Evolutionary conservation across 2,329 filamentous ascomycete genomes (phyloP).

Genomic region (Colletotrichum australisinense): DNA sequence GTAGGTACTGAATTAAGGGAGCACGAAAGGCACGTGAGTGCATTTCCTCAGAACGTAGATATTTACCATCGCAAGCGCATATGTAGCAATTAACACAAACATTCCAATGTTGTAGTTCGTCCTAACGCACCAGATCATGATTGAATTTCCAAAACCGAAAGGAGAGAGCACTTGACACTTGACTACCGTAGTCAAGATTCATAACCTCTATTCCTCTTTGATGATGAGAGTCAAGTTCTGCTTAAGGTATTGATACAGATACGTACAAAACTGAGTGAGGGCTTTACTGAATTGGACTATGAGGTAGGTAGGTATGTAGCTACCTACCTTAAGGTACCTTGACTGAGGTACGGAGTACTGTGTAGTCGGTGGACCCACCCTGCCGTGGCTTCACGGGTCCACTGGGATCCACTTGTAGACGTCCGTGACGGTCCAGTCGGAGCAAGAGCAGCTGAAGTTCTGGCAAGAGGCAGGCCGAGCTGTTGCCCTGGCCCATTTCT

Average conservation of each 20-base stretch:
- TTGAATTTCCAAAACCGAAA: too few species aligned
- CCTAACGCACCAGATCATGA: too few species aligned
- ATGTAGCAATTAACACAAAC: too few species aligned
- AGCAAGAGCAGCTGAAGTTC: too few species aligned
- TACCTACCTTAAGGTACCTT: too few species aligned
- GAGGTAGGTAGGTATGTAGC: background rate
- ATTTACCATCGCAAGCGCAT: too few species aligned
- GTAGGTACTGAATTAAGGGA: background rate
- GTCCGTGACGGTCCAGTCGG: background rate
- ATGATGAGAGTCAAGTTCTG: background rate
- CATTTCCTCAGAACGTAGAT: background rate
- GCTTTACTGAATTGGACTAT: background rate
- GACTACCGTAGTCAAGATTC: background rate
- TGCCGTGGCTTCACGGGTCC: constrained; percentile 12
- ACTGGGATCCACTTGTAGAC: background rate
- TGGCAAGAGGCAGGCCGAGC: constrained; percentile 8
- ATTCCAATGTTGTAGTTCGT: too few species aligned
- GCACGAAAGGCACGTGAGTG: background rate
- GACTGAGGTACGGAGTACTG: too few species aligned
- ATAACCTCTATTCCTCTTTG: too few species aligned
- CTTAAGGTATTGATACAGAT: background rate
- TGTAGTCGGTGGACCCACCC: constrained; percentile 12
- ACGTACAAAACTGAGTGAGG: background rate
- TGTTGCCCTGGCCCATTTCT: constrained; percentile 27
- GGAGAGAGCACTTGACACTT: background rate